Conservation (phyloP, 176 grass and related monocot species). For the Carex cristatella region DNA sequence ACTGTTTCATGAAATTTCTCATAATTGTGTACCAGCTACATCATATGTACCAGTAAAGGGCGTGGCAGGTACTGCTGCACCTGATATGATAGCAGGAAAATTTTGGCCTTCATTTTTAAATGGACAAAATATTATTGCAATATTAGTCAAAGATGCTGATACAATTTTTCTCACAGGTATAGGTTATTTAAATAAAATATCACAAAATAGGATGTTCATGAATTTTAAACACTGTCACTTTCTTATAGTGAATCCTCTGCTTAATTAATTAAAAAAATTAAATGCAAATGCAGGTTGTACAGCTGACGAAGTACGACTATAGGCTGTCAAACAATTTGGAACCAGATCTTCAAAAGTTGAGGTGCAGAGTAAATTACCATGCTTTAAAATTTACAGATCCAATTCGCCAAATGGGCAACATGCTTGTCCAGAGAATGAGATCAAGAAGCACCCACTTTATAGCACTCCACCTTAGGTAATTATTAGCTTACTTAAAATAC, state of each 20-base stretch:
- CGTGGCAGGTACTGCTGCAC: neutral
- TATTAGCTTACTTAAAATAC: neutral
- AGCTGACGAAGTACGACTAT: slow-evolving; percentile 82
- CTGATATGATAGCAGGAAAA: neutral
- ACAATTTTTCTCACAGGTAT: neutral
- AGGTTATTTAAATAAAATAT: neutral
- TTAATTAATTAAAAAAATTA: neutral
- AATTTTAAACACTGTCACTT: neutral
- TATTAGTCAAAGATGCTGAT: neutral
- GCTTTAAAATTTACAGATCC: slow-evolving; percentile 74
- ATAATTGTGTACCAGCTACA: neutral
- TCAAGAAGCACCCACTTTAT: slow-evolving; percentile 54
- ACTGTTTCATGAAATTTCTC: neutral
- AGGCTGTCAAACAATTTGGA: slow-evolving; percentile 72
- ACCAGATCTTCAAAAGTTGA: slow-evolving; percentile 73
- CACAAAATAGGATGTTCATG: neutral
- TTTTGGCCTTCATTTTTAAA: neutral
- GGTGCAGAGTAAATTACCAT: slow-evolving; percentile 93
- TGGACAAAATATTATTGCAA: neutral
- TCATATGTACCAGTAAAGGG: neutral
- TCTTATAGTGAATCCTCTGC: neutral
- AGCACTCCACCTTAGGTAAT: slow-evolving; percentile 80
- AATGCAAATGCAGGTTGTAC: slow-evolving; percentile 53
- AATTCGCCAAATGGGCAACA: slow-evolving; percentile 64
- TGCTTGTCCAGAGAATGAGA: slow-evolving; percentile 61